phyloP scores from a whole-genome alignment of 2,329 filamentous ascomycete genomes.

The Calonectria ilicicola region DNA sequence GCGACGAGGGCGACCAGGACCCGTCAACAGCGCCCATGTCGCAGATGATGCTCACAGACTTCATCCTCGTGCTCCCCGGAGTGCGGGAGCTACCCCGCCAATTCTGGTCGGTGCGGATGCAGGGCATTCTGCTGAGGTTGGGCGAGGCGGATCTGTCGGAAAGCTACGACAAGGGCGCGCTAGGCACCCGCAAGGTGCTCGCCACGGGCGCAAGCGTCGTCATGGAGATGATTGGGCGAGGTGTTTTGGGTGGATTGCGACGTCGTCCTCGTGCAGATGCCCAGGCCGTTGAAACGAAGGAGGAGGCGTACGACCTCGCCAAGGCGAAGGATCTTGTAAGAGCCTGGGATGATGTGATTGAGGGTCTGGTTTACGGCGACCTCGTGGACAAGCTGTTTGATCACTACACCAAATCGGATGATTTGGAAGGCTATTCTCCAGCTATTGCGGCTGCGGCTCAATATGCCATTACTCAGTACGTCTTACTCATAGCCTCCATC shows the following conservation, averaged over 20 bases:
- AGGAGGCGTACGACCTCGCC: constrained; percentile 65
- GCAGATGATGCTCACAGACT: constrained; percentile 74
- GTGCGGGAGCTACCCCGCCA: constrained; percentile 70
- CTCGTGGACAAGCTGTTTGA: constrained; percentile 74
- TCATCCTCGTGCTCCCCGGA: constrained; percentile 75
- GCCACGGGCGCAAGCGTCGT: constrained; percentile 78
- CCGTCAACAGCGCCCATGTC: constrained; percentile 72
- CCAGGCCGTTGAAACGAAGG: not conserved
- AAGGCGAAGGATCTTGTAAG: constrained; percentile 70
- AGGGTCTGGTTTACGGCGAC: constrained; percentile 75
- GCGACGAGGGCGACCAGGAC: constrained; percentile 40
- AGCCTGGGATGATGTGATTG: constrained; percentile 76
- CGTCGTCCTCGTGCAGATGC: constrained; percentile 7
- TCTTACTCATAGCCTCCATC: constrained; percentile 4
- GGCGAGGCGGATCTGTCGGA: constrained; percentile 79
- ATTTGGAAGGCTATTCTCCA: constrained; percentile 73
- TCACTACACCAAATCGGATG: constrained; percentile 69
- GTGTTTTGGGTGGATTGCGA: constrained; percentile 69
- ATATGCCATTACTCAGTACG: constrained; percentile 77
- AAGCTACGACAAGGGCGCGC: constrained; percentile 82
- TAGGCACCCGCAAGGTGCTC: constrained; percentile 81
- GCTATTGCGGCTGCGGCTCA: constrained; percentile 74
- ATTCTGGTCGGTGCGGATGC: constrained; percentile 75
- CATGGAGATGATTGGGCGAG: constrained; percentile 76
- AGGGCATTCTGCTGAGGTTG: constrained; percentile 70